Base-by-base conservation (phyloP, 495 filamentous ascomycete species). In the Trypethelium eluteriae region DNA sequence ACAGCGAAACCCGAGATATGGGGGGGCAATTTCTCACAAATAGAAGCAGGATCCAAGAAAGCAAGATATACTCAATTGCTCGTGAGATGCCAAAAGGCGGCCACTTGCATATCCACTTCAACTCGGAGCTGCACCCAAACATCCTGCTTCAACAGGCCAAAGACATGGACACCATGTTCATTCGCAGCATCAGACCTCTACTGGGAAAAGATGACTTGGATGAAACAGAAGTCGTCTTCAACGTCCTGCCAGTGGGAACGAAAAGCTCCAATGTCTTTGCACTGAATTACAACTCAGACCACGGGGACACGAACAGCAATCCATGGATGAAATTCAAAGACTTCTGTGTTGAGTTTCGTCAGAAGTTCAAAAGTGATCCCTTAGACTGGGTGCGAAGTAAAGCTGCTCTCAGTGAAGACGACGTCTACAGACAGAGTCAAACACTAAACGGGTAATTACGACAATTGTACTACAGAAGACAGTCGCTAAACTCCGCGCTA, bases 71-170 rank as follows among this genome's bases (percentile, higher is more conserved):
- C 65, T 10, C 66, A 7, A 74, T 78, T 41, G 67, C 75, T 5
- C 46, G 68, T 35, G 7, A 62, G 39, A 70, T 74, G 66, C 76
- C 76, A 0, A 78, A 78, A 69, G 76, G 76, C 0, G 64, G 66
- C 16, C 71, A 76, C 62, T 66, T 75, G 61, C 76, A 78, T 62
- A 67, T 78, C 14, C 76, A 78, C 63, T 78, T 78, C 72, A 78
- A 78, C 64, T 71, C 75, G 2, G 76, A 78, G 49, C 64, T 78
- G 0, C 70, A 70, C 18, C 74, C 76, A 18, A 69, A 71, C 11
- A 53, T 62, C 3, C 61, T 78, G 18, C 73, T 73, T 5, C 56
- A 68, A 11, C 64, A 46, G 32, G 65, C 66, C n/a, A 1, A 39
- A 5, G 38, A 70, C 34, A 39, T 44, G 66, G 44, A 65, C 7